Conservation (phyloP, 495 filamentous ascomycete genomes). For the Xanthoparmelia taractica region DNA sequence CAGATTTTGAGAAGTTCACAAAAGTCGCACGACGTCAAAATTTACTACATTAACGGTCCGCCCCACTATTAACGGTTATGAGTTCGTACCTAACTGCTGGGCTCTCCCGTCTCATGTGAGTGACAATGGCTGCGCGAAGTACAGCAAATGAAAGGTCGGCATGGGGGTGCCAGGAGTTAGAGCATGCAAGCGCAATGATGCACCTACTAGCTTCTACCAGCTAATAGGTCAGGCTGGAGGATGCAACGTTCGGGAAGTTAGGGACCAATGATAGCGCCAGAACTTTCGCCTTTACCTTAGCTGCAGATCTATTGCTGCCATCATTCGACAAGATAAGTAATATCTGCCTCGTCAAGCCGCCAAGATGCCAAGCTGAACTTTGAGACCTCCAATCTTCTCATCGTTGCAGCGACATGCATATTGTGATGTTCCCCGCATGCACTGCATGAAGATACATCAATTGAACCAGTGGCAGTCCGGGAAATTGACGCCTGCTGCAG, state of each 20-base stretch:
- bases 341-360: not conserved
- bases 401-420: not conserved
- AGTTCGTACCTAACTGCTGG: constrained; percentile 22
- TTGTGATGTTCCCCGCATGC: not conserved
- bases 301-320: constrained; percentile 8
- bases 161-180: constrained; percentile 17
- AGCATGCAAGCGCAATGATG: constrained; percentile 11
- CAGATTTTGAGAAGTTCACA: not conserved
- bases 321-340: constrained; percentile 5
- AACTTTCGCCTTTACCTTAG: constrained; percentile 12
- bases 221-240: constrained; percentile 15
- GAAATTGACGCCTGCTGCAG: not conserved
- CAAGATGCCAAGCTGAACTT: not conserved
- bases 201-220: not conserved
- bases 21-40: constrained; percentile 19
- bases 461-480: not conserved
- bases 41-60: constrained; percentile 23
- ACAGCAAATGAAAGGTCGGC: constrained; percentile 25
- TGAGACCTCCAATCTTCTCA: not conserved
- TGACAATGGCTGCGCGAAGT: constrained; percentile 19
- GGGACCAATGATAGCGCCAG: constrained; percentile 13
- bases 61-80: not conserved
- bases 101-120: constrained; percentile 23
- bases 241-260: constrained; percentile 7
- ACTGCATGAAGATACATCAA: not conserved